Evolutionary conservation across 768 basidiomycete species (phyloP).

Genomic region (Tricholoma sp.): DNA sequence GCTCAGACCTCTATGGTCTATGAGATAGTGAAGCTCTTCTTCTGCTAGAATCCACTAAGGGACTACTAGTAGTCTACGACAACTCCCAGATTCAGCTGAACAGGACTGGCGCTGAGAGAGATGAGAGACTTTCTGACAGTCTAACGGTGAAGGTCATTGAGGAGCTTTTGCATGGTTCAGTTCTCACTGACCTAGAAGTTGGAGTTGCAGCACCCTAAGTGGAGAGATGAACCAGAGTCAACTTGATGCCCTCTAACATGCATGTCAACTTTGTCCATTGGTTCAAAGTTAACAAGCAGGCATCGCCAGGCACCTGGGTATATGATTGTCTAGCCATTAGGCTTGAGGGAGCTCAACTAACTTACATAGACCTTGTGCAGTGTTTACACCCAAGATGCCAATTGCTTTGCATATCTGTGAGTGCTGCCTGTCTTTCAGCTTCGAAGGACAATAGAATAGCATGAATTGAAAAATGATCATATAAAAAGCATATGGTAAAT

Average conservation of each 20-base stretch:
- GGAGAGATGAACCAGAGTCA: too few relatives aligned
- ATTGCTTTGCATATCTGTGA: neutral
- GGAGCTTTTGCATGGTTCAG: neutral
- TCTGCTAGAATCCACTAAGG: neutral
- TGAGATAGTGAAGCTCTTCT: neutral
- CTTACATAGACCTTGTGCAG: neutral
- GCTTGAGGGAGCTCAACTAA: too few relatives aligned
- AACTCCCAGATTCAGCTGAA: neutral
- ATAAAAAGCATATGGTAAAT: too few relatives aligned
- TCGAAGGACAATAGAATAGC: too few relatives aligned
- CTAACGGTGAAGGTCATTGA: neutral
- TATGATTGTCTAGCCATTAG: too few relatives aligned
- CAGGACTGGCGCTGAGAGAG: neutral
- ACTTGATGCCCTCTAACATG: too few relatives aligned
- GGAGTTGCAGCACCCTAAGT: neutral
- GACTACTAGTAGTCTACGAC: neutral
- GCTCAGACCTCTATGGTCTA: neutral
- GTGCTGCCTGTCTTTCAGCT: too few relatives aligned
- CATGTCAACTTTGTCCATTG: too few relatives aligned
- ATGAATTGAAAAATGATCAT: too few relatives aligned
- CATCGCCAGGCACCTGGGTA: too few relatives aligned
- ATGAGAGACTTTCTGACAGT: neutral
- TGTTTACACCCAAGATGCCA: too few relatives aligned
- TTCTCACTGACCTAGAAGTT: neutral
- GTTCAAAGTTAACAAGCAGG: too few relatives aligned